These are phyloP conservation scores for Aspergillus sp. DNA, from an alignment of 2,329 filamentous ascomycete species.

Conservation along the genomic window DNA sequence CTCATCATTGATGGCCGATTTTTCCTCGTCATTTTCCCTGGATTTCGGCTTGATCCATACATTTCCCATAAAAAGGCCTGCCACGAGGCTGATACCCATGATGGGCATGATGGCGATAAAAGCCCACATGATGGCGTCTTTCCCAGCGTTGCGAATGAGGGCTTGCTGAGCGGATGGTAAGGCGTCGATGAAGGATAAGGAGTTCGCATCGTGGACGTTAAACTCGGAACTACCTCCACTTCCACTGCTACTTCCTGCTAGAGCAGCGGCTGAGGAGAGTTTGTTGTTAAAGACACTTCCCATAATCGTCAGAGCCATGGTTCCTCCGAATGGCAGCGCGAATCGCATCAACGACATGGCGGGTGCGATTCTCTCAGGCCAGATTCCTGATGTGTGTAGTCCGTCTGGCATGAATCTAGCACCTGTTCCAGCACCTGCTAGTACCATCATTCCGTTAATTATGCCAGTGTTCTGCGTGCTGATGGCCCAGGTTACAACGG, in stretches of 20 bases:
- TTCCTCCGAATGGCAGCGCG: slow-evolving; percentile 59
- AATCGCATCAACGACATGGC: slow-evolving; percentile 59
- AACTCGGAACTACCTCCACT: slow-evolving; percentile 14
- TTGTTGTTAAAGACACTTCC: slow-evolving; percentile 64
- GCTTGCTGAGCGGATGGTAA: slow-evolving; percentile 32
- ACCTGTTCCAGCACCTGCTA: slow-evolving; percentile 60
- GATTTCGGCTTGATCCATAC: slow-evolving; percentile 44
- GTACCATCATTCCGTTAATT: slow-evolving; percentile 63
- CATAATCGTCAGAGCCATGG: slow-evolving; percentile 63
- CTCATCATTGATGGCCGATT: not conserved
- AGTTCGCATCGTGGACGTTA: slow-evolving; percentile 31
- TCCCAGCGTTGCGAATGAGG: slow-evolving; percentile 40
- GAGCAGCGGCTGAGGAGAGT: slow-evolving; percentile 21
- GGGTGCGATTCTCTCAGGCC: slow-evolving; percentile 53
- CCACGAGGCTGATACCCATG: slow-evolving; percentile 46
- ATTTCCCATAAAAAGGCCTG: slow-evolving; percentile 46
- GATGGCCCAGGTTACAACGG: slow-evolving; percentile 55
- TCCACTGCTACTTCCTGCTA: slow-evolving; percentile 12
- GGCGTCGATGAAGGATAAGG: slow-evolving; percentile 31
- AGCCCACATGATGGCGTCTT: slow-evolving; percentile 60
- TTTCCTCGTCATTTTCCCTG: slow-evolving; percentile 11
- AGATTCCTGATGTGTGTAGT: slow-evolving; percentile 60
- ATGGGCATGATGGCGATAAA: slow-evolving; percentile 60
- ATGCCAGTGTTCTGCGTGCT: slow-evolving; percentile 43
- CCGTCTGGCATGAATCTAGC: slow-evolving; percentile 61